Percentiles rank a stretch among this genome's conserved stretches.
These are phyloP conservation scores for Exophiala calicioides DNA, from an alignment of 2,329 filamentous ascomycete genomes.

Conservation along the genomic window DNA sequence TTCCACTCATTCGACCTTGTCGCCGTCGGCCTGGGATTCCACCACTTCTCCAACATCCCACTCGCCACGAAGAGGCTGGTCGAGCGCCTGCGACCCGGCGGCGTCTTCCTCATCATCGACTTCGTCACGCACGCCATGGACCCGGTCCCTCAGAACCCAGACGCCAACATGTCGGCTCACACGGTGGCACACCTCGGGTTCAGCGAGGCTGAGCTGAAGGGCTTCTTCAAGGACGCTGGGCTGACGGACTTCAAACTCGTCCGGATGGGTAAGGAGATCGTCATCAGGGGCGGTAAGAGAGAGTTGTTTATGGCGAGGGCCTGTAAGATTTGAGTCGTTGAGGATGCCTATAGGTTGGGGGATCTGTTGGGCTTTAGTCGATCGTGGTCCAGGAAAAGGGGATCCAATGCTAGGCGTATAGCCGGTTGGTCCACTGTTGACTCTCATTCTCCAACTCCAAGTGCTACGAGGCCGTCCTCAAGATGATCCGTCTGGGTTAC, in stretches of 20 bases:
- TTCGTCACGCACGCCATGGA: conserved; percentile 58
- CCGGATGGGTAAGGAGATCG: conserved; percentile 23
- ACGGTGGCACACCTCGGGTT: conserved; percentile 70
- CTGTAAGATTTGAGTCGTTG: conserved; percentile 12
- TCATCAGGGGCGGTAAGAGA: conserved; percentile 21
- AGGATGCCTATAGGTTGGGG: background rate
- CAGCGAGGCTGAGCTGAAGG: conserved; percentile 57
- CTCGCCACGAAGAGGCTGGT: conserved; percentile 61
- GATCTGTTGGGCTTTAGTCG: background rate
- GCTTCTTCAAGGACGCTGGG: conserved; percentile 66
- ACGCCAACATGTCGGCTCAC: conserved; percentile 40
- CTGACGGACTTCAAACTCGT: conserved; percentile 37
- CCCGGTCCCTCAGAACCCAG: too few species aligned
- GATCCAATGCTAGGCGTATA: too few species aligned
- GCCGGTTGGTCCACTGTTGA: too few species aligned
- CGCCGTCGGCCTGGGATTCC: conserved; percentile 63
- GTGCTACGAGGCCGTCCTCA: conserved; percentile 16
- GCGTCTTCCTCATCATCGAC: conserved; percentile 68
- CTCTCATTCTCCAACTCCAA: conserved; percentile 1
- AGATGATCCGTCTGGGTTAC: conserved; percentile 16
- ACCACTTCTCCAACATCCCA: conserved; percentile 67
- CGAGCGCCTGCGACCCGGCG: conserved; percentile 64
- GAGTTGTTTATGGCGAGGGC: conserved; percentile 29
- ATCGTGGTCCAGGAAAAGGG: too few species aligned
- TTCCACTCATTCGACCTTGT: conserved; percentile 71